Base-by-base conservation (phyloP, 78 protist species). In the Polysphondylium violaceum region DNA sequence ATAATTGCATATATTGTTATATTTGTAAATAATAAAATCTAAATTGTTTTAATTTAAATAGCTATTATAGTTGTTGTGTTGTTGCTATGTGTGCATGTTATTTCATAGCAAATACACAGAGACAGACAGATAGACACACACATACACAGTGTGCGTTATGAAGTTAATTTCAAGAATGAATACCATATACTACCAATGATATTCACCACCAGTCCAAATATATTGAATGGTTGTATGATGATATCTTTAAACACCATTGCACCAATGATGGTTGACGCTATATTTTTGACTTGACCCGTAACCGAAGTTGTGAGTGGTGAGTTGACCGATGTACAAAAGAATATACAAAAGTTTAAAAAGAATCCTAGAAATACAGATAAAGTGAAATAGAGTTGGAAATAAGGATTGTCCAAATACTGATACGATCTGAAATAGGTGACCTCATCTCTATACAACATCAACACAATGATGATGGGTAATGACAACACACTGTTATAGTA, bases 181-280 rank as follows among this genome's bases (percentile, higher is more conserved):
- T 83, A 83, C 91, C 91, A 83, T 19, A 83, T 69, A 59, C 79
- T 69, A 38, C 91, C 79, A 25, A 67, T 2, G n/a, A 83, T 71
- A 43, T 83, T 83, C 21, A 83, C 31, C 5, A 55, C 3, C 21
- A 83, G 7, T 40, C 91, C 91, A 1, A 83, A 33, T 1, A 83
- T 69, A 69, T 83, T 83, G 12, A 41, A 23, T 55, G 91, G 91
- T 58, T 69, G 79, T 17, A 83, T 83, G 0, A 83, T 56, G 12
- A 83, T 29, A 31, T 83, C 91, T 25, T 83, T 68, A 64, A 83
- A 83, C 11, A 83, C 33, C 8, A 83, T 83, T 0, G 79, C 72
- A 27, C 79, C 91, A 11, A 83, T 40, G 23, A 83, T 40, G 0
- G 79, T 69, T 21, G 91, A 58, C 0, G 61, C 71, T 9, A 83